Base-by-base conservation (phyloP, 345 rosid genomes). In the Boechera retrofracta region DNA sequence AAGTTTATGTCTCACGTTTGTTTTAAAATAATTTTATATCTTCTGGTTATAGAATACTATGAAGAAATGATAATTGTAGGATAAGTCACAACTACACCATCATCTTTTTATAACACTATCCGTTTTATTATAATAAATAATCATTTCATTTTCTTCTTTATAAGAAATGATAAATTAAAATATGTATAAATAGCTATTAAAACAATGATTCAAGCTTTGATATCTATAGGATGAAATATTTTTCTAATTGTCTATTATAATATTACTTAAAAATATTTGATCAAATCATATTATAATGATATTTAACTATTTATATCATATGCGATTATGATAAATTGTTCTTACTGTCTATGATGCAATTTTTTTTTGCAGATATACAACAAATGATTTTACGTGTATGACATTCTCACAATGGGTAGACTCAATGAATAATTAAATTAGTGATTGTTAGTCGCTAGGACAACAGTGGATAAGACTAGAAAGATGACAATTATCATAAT, bases 1-100 rank as follows among this genome's bases (percentile, higher is more conserved):
- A 54, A 65, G 55, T 35, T 55, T 65, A 56, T 55, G 6, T 49
- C 10, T 67, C 61, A 75, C 79, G 68, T 75, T 59, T 67, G 44
- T 36, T 9, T 36, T 26, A 5, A 8, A 65, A 45, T 45, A n/a
- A 35, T 36, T 26, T 8, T 21, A 21, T 21, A 24, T 21, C 11
- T 51, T 62, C 10, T 7, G 6, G 35, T 45, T 51, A 51, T 51
- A 67, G 3, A 67, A 49, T 53, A 36, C 1, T 21, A 7, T 8
- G 1, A 4, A 21, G 4, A 52, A 13, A 15, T 26, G 7, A 39
- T 28, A 9, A 44, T 69, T 28, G 63, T 54, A 55, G 11, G 33
- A 56, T 57, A 39, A 55, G 31, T 55, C 64, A n/a, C 73, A n/a
- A 29, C 42, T 42, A n/a, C 63, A 42, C 38, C 28, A 39, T 54